Conservation (phyloP, 1,284 basidiomycete species). For the Pseudozyma hubeiensis region DNA sequence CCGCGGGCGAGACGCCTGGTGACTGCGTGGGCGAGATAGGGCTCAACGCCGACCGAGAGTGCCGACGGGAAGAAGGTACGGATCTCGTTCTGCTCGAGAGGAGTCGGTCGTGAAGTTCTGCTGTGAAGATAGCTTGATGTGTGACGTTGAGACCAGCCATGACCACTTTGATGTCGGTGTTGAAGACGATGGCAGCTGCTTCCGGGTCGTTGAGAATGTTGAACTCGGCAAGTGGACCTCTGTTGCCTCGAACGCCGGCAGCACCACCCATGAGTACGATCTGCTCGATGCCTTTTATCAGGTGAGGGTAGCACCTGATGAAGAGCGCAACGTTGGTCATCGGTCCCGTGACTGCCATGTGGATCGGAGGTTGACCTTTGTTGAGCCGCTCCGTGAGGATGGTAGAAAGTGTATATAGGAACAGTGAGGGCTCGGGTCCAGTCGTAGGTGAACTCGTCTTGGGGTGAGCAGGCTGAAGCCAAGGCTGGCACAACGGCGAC, state of each 20-base stretch:
- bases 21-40: constrained; percentile 21
- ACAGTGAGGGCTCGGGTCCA: constrained; percentile 42
- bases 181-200: constrained; percentile 58
- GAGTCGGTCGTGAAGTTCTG: constrained; percentile 47
- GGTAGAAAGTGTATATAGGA: constrained; percentile 51
- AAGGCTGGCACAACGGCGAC: constrained; percentile 37
- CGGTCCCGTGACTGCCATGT: constrained; percentile 60
- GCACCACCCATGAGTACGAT: constrained; percentile 64
- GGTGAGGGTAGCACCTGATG: constrained; percentile 51
- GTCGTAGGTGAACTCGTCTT: constrained; percentile 43
- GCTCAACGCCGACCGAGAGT: constrained; percentile 19
- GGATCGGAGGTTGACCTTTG: constrained; percentile 39
- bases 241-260: constrained; percentile 55
- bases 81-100: constrained; percentile 23
- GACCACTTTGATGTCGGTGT: constrained; percentile 55
- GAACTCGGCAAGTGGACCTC: constrained; percentile 58
- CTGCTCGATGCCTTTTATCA: constrained; percentile 52
- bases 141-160: constrained; percentile 65
- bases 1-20: constrained; percentile 17
- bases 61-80: constrained; percentile 32
- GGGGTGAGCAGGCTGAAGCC: constrained; percentile 30
- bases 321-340: constrained; percentile 63
- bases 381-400: constrained; percentile 70
- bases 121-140: constrained; percentile 58
- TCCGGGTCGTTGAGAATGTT: constrained; percentile 64